Percentiles rank a stretch among this genome's conserved stretches.
These are phyloP conservation scores for Pelargonium fulgidum DNA, from an alignment of 441 rosid genomes.

Conservation along the genomic window DNA sequence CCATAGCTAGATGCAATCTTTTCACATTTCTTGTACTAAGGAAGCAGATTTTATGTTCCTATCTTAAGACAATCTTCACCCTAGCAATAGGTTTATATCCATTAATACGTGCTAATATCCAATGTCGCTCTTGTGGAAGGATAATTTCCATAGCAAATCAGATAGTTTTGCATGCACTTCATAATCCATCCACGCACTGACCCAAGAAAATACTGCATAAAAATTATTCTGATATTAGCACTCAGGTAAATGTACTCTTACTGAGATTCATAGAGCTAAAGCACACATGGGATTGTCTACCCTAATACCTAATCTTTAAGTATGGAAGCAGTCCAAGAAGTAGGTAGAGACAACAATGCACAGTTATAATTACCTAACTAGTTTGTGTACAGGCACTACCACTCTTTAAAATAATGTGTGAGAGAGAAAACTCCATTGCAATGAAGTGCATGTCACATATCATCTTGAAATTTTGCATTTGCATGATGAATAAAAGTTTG, in stretches of 20 bases:
- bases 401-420: not conserved
- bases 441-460: not conserved
- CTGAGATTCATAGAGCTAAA: slow-evolving; percentile 27
- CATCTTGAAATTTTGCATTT: not conserved
- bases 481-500: not conserved
- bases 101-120: slow-evolving; percentile 23
- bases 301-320: slow-evolving; percentile 18
- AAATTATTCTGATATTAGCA: slow-evolving; percentile 37
- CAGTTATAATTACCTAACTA: not conserved
- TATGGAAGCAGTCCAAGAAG: slow-evolving; percentile 12
- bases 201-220: slow-evolving; percentile 34
- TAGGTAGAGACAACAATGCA: not conserved
- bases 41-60: slow-evolving; percentile 19
- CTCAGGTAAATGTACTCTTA: slow-evolving; percentile 26
- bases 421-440: not conserved
- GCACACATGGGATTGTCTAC: slow-evolving; percentile 18
- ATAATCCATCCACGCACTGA: slow-evolving; percentile 31
- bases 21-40: slow-evolving; percentile 21
- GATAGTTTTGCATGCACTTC: slow-evolving; percentile 28
- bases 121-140: slow-evolving; percentile 27
- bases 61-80: slow-evolving; percentile 22
- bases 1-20: slow-evolving; percentile 20
- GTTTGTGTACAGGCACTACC: not conserved
- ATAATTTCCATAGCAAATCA: slow-evolving; percentile 29
- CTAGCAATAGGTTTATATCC: slow-evolving; percentile 19